Evolutionary conservation across 148 eudicot genomes (phyloP).

Genomic region (Mesembryanthemum crystallinum): DNA sequence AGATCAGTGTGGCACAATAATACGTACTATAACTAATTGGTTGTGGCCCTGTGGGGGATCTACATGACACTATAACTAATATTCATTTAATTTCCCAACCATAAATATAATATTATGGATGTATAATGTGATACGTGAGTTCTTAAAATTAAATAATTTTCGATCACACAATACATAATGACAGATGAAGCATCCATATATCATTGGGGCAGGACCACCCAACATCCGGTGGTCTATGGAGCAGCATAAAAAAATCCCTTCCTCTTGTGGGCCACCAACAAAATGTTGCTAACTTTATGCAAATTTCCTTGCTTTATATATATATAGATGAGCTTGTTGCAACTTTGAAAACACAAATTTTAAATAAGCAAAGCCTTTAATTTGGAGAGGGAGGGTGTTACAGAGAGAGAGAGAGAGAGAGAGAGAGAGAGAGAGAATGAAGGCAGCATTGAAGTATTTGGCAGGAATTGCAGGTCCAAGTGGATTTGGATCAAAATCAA

Average conservation of each 20-base stretch:
- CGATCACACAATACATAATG: not conserved
- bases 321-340: slow-evolving; percentile 15
- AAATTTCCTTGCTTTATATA: not conserved
- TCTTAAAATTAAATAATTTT: not conserved
- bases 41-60: no score
- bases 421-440: slow-evolving; percentile 38
- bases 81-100: no score
- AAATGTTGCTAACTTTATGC: not conserved
- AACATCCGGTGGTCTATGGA: slow-evolving; percentile 19
- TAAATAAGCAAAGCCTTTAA: no score
- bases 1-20: no score
- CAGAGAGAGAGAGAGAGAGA: not conserved
- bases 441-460: slow-evolving; percentile 67
- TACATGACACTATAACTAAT: no score
- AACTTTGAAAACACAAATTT: slow-evolving; percentile 16
- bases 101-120: not conserved
- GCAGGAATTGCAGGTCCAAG: slow-evolving; percentile 81
- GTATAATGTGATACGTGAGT: not conserved
- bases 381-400: not conserved
- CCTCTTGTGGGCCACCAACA: slow-evolving; percentile 22
- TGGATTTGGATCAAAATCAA: slow-evolving; percentile 88
- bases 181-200: slow-evolving; percentile 8
- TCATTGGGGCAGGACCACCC: slow-evolving; percentile 31
- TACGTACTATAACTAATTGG: no score
- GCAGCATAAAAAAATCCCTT: slow-evolving; percentile 14